phyloP scores from a whole-genome alignment of 2,329 filamentous ascomycete species.

The Talaromyces sp. region DNA sequence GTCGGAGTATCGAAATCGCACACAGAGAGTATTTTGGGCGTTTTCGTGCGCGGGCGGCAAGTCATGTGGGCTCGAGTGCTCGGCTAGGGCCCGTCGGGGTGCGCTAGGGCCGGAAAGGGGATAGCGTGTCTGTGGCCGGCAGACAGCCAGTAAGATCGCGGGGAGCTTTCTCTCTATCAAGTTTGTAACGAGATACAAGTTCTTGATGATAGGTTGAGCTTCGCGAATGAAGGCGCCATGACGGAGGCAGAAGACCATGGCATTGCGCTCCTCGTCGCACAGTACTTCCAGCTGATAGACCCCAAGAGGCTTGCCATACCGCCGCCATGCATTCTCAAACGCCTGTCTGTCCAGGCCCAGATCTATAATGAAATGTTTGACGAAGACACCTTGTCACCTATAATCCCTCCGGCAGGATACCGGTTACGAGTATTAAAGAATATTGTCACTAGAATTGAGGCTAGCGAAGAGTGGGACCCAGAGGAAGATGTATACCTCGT shows the following conservation, averaged over 20 bases:
- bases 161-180: background rate
- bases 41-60: constrained; percentile 33
- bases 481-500: constrained; percentile 69
- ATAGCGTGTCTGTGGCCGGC: background rate
- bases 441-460: constrained; percentile 66
- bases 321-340: constrained; percentile 52
- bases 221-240: background rate
- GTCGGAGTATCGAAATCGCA: constrained; percentile 2
- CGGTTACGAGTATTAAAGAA: constrained; percentile 68
- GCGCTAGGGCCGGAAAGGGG: constrained; percentile 24
- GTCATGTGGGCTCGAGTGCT: constrained; percentile 29
- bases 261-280: constrained; percentile 46
- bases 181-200: background rate
- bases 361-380: constrained; percentile 66
- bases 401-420: constrained; percentile 63
- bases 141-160: constrained; percentile 1
- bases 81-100: constrained; percentile 29
- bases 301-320: constrained; percentile 60
- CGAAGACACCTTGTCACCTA: constrained; percentile 48
- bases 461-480: constrained; percentile 66
- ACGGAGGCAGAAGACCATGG: background rate
- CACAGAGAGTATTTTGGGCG: constrained; percentile 3
- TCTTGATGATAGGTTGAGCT: background rate
- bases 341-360: constrained; percentile 59
- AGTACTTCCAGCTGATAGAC: constrained; percentile 75